A percentile compares a stretch with the other conserved stretches of the same genome.
Evolutionary conservation across 2,329 filamentous ascomycete species (phyloP).

Genomic region (Alternaria ethzedia): DNA sequence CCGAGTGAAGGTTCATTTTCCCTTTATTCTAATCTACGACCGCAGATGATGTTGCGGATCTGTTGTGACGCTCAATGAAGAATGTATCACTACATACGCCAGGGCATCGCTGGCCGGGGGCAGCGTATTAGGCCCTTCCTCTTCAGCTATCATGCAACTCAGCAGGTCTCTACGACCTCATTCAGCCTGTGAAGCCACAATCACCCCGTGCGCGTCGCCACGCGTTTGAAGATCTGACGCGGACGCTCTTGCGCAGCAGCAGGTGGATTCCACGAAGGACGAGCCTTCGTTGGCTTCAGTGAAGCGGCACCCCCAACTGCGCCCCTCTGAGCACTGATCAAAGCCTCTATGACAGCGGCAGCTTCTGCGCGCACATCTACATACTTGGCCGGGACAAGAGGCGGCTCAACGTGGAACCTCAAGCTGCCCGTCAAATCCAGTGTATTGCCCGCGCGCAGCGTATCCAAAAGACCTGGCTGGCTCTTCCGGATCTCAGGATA

Average conservation of each 20-base stretch:
- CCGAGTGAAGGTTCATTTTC: background rate
- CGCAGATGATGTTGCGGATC: background rate
- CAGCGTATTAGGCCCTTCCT: background rate
- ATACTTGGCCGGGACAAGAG: slow-evolving; percentile 38
- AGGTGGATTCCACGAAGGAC: background rate
- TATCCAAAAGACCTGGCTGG: background rate
- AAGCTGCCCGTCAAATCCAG: slow-evolving; percentile 34
- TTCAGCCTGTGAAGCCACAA: background rate
- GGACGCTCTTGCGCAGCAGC: background rate
- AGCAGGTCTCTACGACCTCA: background rate
- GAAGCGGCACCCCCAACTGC: background rate
- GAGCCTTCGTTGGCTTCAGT: background rate
- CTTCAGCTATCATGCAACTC: background rate
- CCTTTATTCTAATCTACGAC: background rate
- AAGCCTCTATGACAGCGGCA: slow-evolving; percentile 21
- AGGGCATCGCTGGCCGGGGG: background rate
- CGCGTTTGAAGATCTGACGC: background rate
- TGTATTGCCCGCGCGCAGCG: slow-evolving; percentile 5
- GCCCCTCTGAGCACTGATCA: background rate
- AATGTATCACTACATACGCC: background rate
- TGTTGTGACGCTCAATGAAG: background rate
- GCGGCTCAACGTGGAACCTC: slow-evolving; percentile 27
- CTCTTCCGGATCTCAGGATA: slow-evolving; percentile 5
- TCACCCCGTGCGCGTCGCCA: background rate
- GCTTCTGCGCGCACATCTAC: slow-evolving; percentile 31